phyloP scores from a whole-genome alignment of 2,329 filamentous ascomycete genomes.

The Davidsoniella virescens region DNA sequence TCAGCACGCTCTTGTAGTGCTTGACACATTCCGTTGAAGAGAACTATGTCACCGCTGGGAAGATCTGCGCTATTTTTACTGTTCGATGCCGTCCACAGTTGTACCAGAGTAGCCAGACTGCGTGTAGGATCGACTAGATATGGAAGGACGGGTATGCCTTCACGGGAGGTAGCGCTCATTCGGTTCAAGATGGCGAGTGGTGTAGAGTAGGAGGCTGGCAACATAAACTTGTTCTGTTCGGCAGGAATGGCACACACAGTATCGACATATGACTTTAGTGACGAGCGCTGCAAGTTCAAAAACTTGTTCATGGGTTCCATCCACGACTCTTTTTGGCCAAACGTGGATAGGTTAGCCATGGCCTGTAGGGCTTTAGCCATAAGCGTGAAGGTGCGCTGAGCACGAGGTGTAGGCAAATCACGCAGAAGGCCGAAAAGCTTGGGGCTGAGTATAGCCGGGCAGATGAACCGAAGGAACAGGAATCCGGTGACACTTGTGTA shows the following conservation, averaged over 20 bases:
- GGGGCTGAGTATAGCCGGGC: constrained; percentile 87
- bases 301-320: constrained; percentile 98
- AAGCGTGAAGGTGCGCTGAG: constrained; percentile 76
- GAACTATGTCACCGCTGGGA: constrained; percentile 33
- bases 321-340: constrained; percentile 92
- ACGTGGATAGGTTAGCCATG: constrained; percentile 75
- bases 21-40: constrained; percentile 36
- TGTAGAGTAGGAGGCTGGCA: constrained; percentile 61
- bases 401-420: constrained; percentile 68
- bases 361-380: constrained; percentile 88
- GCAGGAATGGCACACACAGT: constrained; percentile 68
- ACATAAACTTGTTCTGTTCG: constrained; percentile 37
- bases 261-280: constrained; percentile 79
- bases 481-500: constrained; percentile 95
- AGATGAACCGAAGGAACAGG: constrained; percentile 86
- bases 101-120: constrained; percentile 69
- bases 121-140: constrained; percentile 83
- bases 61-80: constrained; percentile 19
- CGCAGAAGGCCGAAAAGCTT: constrained; percentile 75
- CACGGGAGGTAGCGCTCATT: constrained; percentile 61
- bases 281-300: constrained; percentile 53
- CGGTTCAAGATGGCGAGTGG: constrained; percentile 79
- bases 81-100: constrained; percentile 54
- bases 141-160: constrained; percentile 84
- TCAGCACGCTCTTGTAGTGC: constrained; percentile 34